phyloP scores from a whole-genome alignment of 257 asterid genomes.

The Cordia subcordata region DNA sequence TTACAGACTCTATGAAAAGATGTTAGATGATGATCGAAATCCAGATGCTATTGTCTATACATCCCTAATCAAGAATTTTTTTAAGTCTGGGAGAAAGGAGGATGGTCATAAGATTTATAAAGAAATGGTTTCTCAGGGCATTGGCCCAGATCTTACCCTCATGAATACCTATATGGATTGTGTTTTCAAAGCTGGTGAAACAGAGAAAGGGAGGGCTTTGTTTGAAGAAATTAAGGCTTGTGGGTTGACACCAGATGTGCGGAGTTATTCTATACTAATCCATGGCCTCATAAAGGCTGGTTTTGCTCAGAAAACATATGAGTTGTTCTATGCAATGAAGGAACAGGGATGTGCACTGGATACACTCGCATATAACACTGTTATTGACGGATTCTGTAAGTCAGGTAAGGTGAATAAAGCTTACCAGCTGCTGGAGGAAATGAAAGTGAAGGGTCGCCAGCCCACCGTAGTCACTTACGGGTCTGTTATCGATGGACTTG shows the following conservation, averaged over 20 bases:
- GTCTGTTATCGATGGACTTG: conserved; percentile 91
- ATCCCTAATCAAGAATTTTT: conserved; percentile 77
- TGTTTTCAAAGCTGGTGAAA: conserved; percentile 80
- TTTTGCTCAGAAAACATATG: conserved; percentile 78
- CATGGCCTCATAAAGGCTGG: conserved; percentile 90
- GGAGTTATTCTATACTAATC: conserved; percentile 87
- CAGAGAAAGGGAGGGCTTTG: conserved; percentile 68
- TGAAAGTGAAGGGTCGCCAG: conserved; percentile 72
- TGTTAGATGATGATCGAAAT: conserved; percentile 57
- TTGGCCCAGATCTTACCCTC: conserved; percentile 66
- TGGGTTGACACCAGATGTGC: conserved; percentile 67
- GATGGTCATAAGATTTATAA: conserved; percentile 91
- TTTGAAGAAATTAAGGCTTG: conserved; percentile 64
- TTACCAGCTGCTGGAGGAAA: conserved; percentile 90
- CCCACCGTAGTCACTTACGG: conserved; percentile 92
- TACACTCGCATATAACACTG: conserved; percentile 81
- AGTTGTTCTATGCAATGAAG: conserved; percentile 80
- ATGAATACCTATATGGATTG: conserved; percentile 90
- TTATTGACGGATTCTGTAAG: conserved; percentile 88
- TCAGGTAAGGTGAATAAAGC: conserved; percentile 96
- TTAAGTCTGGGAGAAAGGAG: conserved; percentile 69
- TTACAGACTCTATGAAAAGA: conserved; percentile 69
- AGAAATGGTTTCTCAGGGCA: conserved; percentile 65
- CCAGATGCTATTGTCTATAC: conserved; percentile 80
- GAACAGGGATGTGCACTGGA: conserved; percentile 82